Conservation (phyloP, 2,329 filamentous ascomycete species). For the Hymenoscyphus occultus region DNA sequence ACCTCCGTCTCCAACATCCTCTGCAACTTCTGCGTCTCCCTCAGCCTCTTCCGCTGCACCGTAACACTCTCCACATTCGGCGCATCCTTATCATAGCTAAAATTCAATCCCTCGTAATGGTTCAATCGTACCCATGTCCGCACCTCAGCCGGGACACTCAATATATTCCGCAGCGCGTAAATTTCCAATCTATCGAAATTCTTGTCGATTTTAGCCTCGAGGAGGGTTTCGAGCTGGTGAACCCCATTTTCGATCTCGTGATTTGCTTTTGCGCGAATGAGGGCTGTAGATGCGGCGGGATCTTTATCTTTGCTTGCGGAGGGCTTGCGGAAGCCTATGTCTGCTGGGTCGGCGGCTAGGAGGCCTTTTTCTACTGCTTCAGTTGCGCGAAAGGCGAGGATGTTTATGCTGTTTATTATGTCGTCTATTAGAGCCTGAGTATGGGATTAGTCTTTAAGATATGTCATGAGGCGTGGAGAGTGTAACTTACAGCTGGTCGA, state of each 20-base stretch:
- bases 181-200: constrained; percentile 87
- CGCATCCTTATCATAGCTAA: constrained; percentile 36
- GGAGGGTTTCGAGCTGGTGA: constrained; percentile 77
- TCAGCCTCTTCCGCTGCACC: constrained; percentile 68
- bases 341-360: constrained; percentile 66
- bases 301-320: constrained; percentile 36
- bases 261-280: constrained; percentile 49
- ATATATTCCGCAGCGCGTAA: constrained; percentile 82
- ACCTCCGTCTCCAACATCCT: constrained; percentile 66
- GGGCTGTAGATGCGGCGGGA: constrained; percentile 40
- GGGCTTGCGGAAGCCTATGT: constrained; percentile 72
- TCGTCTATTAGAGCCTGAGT: constrained; percentile 87
- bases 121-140: constrained; percentile 75
- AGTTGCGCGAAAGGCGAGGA: constrained; percentile 84
- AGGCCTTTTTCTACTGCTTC: constrained; percentile 84
- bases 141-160: constrained; percentile 69
- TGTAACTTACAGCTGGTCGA: constrained; percentile 71
- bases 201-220: constrained; percentile 78
- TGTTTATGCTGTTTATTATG: constrained; percentile 95
- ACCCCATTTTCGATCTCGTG: constrained; percentile 85
- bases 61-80: constrained; percentile 68
- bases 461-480: not conserved
- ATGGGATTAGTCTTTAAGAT: not conserved
- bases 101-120: constrained; percentile 65
- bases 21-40: constrained; percentile 76